phyloP scores from a whole-genome alignment of 1,284 basidiomycete species.

The Rhodotorula sp. region DNA sequence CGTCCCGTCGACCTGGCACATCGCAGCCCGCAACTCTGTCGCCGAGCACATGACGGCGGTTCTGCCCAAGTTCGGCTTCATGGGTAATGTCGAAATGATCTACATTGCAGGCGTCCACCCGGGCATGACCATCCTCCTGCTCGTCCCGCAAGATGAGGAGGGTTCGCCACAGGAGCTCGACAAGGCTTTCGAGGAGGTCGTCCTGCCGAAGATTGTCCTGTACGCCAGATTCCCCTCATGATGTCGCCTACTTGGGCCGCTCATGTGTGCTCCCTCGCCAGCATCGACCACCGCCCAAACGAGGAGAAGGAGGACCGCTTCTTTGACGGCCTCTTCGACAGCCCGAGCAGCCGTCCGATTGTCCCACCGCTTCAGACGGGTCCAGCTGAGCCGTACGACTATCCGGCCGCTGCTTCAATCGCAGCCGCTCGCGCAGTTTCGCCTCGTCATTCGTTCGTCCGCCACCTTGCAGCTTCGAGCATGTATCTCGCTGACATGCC shows the following conservation, averaged over 20 bases:
- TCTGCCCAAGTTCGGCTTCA: neutral
- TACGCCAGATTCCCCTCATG: neutral
- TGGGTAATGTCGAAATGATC: neutral
- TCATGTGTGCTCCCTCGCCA: neutral
- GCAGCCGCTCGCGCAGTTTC: no score
- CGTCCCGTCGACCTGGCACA: neutral
- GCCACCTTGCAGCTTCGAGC: no score
- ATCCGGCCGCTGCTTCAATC: no score
- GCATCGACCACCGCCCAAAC: neutral
- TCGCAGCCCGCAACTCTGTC: neutral
- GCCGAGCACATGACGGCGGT: neutral
- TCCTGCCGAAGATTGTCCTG: neutral
- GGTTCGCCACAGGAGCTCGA: neutral
- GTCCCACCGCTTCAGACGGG: no score
- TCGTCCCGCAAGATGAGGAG: neutral
- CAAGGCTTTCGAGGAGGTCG: neutral
- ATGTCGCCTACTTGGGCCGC: no score
- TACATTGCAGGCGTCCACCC: constrained; percentile 1
- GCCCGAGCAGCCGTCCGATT: neutral
- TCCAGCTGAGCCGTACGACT: no score
- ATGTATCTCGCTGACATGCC: no score
- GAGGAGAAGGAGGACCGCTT: neutral
- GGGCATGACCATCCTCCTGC: neutral
- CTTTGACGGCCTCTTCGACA: constrained; percentile 5
- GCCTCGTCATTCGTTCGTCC: no score